A percentile compares a stretch with the other conserved stretches of the same genome.
These are phyloP conservation scores for Xerocomellus amylosporus DNA, from an alignment of 768 basidiomycete genomes.

Conservation along the genomic window DNA sequence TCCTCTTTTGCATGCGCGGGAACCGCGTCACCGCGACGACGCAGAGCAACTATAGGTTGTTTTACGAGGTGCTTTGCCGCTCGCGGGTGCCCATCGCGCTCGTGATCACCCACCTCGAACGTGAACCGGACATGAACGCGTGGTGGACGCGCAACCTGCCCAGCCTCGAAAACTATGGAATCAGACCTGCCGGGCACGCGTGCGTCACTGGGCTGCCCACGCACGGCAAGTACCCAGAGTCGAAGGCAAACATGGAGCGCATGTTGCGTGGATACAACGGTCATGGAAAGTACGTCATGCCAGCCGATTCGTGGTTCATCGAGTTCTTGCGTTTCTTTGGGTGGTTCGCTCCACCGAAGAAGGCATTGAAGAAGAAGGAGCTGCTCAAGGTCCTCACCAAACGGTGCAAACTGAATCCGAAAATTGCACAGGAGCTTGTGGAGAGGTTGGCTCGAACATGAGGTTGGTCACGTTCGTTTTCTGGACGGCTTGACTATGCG, in stretches of 20 bases:
- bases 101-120: conserved; percentile 39
- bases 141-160: conserved; percentile 32
- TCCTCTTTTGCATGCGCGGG: conserved; percentile 39
- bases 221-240: conserved; percentile 20
- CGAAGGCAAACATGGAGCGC: conserved; percentile 9
- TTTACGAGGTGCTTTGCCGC: conserved; percentile 39
- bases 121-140: conserved; percentile 29
- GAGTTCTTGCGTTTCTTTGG: conserved; percentile 20
- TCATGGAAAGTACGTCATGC: conserved; percentile 20
- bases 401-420: conserved; percentile 24
- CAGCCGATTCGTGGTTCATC: conserved; percentile 24
- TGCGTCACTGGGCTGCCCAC: conserved; percentile 30
- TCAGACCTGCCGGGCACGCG: conserved; percentile 27
- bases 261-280: conserved; percentile 19
- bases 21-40: conserved; percentile 36
- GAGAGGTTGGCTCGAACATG: conserved; percentile 5
- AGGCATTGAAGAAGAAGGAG: conserved; percentile 16
- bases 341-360: conserved; percentile 13
- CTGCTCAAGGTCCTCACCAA: conserved; percentile 19
- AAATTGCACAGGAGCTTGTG: conserved; percentile 15
- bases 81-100: conserved; percentile 28
- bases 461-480: background rate
- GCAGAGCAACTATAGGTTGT: conserved; percentile 38
- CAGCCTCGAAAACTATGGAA: conserved; percentile 19
- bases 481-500: background rate